phyloP scores from a whole-genome alignment of 768 basidiomycete species.

The Artomyces pyxidatus region DNA sequence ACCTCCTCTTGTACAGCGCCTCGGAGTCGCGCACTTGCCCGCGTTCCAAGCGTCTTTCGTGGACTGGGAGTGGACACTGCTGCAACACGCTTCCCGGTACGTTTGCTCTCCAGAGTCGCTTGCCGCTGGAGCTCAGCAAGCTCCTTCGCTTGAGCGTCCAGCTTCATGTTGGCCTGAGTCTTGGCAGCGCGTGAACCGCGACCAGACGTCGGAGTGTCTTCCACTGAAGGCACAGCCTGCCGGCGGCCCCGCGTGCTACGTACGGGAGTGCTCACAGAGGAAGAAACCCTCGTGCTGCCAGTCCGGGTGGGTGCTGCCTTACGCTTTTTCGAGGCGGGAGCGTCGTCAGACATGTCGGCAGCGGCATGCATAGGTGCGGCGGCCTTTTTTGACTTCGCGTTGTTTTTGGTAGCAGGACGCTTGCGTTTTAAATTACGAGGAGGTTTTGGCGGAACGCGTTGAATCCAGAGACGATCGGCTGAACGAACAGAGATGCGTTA shows the following conservation, averaged over 20 bases:
- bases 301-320: conserved; percentile 9
- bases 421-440: conserved; percentile 34
- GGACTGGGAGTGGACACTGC: conserved; percentile 14
- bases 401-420: conserved; percentile 26
- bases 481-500: background rate
- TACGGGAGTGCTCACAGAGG: conserved; percentile 1
- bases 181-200: conserved; percentile 60
- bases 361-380: conserved; percentile 14
- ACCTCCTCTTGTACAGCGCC: conserved; percentile 41
- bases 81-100: conserved; percentile 9
- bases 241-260: conserved; percentile 7
- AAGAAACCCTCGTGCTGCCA: background rate
- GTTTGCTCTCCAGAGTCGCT: conserved; percentile 23
- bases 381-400: conserved; percentile 16
- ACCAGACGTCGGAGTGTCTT: conserved; percentile 20
- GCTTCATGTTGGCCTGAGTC: conserved; percentile 58
- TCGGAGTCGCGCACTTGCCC: conserved; percentile 59
- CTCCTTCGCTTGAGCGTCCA: conserved; percentile 62
- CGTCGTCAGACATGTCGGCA: conserved; percentile 15
- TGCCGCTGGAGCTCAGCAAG: conserved; percentile 55
- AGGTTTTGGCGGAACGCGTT: conserved; percentile 54
- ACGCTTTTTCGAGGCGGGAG: conserved; percentile 18
- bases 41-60: conserved; percentile 42
- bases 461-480: conserved; percentile 85
- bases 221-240: background rate